Base-by-base conservation (phyloP, 2,329 filamentous ascomycete genomes). In the Colletotrichum viniferum region DNA sequence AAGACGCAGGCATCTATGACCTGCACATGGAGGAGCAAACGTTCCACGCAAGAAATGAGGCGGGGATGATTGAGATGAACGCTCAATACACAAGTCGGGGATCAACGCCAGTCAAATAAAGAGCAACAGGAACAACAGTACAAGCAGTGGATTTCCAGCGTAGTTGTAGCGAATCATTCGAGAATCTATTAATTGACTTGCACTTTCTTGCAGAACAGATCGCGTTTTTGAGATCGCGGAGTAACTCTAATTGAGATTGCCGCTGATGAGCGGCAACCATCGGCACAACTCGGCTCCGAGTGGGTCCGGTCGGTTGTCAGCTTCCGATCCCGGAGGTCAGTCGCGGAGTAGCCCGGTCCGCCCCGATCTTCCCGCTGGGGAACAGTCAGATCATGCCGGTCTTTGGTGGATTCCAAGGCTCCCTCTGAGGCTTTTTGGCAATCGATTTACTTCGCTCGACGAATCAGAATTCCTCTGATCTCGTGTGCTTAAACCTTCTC, bases 1-100 rank as follows among this genome's bases (percentile, higher is more conserved):
- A 62, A 9, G 66, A 69, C 5, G 71, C 67, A 5, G 74, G 76
- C 2, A 21, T 76, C 18, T 74, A 77, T 26, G 76, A 77, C 30
- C 32, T 77, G 63, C 69, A 76, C 32, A 77, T 77, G 76, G 70
- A 77, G 30, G 74, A 74, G 69, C 63, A 64, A 26, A 18, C n/a
- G 6, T 71, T 38, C 30, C 58, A 63, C 8, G 14, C 26, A 6
- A 69, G 58, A 4, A 43, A 26, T 43, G 62, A 63, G 32, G 21
- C 48, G 2, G 73, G 73, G 7, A 73, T 75, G 69, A 73, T 75
- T 21, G 73, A 75, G 63, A 75, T 75, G 73, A 56, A 34, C n/a
- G 36, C 36, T 5, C 73, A 72, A n/a, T 7, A 21, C 6, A 66
- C 24, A 9, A 65, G 68, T 9, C 30, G 55, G 0, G 52, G 14